Evolutionary conservation across 129 eudicot species (phyloP), one percentile per base, ranked within the genome.

Genomic region (Centrapalus pauciflorus): DNA sequence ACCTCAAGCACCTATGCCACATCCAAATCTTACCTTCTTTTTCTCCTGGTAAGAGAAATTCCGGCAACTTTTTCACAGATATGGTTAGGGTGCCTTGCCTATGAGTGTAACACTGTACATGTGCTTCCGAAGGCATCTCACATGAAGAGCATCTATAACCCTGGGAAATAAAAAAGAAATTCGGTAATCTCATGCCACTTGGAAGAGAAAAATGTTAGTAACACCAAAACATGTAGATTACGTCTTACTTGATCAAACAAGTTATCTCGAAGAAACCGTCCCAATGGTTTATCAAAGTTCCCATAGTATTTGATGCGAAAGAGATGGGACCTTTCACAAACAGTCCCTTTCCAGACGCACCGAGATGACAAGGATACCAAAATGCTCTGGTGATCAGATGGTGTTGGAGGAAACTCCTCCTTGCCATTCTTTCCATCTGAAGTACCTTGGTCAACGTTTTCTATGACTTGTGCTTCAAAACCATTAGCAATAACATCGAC

Each of bases 1-100:
- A 94, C 72, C 73, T 79, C 72, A 94, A 75, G 87, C 99, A 94
- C 73, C 99, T 85, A 46, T 89, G 99, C 99, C 99, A 94, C 99
- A 94, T 94, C 99, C 99, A 94, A 51, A 94, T 94, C 79, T 89
- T 94, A 64, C 93, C 93, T 66, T 94, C 99, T 64, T 63, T 74
- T 70, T 94, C 97, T 55, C 99, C 99, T 34, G 95, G 93, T 59
- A 94, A 75, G n/a, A 79, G 77, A 67, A 72, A 55, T 69, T 84
- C 96, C 0, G 92, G 82, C 55, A 94, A 76, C 78, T 86, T 94
- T 83, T 89, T 94, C 49, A 94, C 99, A 12, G 97, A 94, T 66
- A 94, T 94, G n/a, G 97, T 94, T 9, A 94, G 85, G 30, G 97
- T 86, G 16, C 99, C 99, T 80, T 94, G 97, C 49, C 95, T 77